A percentile compares a stretch with the other conserved stretches of the same genome.
Conservation (phyloP, 306 rosid genomes). For the Bauhinia variegata region DNA sequence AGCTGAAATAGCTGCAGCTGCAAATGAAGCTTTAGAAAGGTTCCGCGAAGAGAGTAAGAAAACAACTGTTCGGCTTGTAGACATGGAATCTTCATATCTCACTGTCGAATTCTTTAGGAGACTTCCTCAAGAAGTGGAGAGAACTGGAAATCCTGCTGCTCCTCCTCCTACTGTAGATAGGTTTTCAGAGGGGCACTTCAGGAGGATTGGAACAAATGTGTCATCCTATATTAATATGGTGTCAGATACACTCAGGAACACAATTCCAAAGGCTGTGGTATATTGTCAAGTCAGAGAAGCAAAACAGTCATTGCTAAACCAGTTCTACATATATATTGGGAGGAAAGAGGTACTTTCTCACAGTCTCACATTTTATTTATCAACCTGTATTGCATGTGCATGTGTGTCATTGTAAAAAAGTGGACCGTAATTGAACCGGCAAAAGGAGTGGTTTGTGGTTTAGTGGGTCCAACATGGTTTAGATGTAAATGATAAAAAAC, state of each 20-base stretch:
- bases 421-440: no score
- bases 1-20: conserved; percentile 83
- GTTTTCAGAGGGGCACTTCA: conserved; percentile 72
- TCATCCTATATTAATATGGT: conserved; percentile 88
- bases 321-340: conserved; percentile 78
- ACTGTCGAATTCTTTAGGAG: conserved; percentile 96
- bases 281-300: conserved; percentile 93
- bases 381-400: not conserved
- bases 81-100: conserved; percentile 92
- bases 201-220: conserved; percentile 89
- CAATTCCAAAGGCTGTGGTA: conserved; percentile 95
- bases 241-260: conserved; percentile 78
- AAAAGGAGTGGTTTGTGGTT: no score
- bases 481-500: no score
- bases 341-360: conserved; percentile 76
- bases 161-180: conserved; percentile 64
- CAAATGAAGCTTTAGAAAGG: conserved; percentile 80
- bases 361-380: not conserved
- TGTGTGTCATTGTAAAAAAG: conserved; percentile 6
- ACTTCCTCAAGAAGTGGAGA: conserved; percentile 93
- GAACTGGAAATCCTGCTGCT: conserved; percentile 47
- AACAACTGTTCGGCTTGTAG: conserved; percentile 83
- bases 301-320: conserved; percentile 73
- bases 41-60: conserved; percentile 89
- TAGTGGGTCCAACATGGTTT: no score